These are phyloP conservation scores for Aphanomyces euteiches DNA, from an alignment of 352 stramenopile genomes.

Conservation along the genomic window DNA sequence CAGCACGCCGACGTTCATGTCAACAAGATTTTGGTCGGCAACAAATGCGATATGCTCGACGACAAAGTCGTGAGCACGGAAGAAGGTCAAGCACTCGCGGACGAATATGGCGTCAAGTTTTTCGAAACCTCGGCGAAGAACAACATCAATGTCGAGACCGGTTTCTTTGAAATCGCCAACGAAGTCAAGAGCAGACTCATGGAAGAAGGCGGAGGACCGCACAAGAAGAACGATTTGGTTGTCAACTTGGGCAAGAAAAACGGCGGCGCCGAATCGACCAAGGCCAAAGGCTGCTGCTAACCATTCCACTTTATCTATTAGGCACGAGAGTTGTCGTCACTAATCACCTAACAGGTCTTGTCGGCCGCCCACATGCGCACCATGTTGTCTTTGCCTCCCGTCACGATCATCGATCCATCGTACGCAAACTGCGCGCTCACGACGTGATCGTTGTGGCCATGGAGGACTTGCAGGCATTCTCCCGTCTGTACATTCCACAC, in stretches of 20 bases:
- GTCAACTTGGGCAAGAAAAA: conserved; percentile 59
- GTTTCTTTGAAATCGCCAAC: conserved; percentile 85
- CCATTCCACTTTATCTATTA: conserved; percentile 42
- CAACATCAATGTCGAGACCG: conserved; percentile 93
- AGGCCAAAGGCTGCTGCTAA: conserved; percentile 72
- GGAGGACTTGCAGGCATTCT: conserved; percentile 56
- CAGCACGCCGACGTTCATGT: conserved; percentile 99
- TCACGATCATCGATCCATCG: conserved; percentile 47
- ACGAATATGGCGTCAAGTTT: conserved; percentile 94
- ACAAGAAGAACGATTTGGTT: conserved; percentile 68
- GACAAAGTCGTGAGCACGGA: conserved; percentile 95
- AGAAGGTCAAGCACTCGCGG: conserved; percentile 91
- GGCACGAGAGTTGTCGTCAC: background rate
- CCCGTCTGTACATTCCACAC: conserved; percentile 71
- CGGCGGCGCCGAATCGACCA: conserved; percentile 51
- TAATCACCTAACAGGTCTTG: conserved; percentile 5
- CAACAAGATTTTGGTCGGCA: conserved; percentile 99
- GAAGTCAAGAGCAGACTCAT: conserved; percentile 88
- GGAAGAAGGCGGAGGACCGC: conserved; percentile 70
- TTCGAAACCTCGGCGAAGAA: conserved; percentile 95
- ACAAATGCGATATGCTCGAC: conserved; percentile 99
- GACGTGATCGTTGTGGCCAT: conserved; percentile 62
- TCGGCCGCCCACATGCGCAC: conserved; percentile 49
- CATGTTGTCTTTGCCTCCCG: conserved; percentile 60
- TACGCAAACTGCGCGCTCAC: conserved; percentile 62